These are phyloP conservation scores for Paecilomyces fulvus DNA, from an alignment of 2,329 filamentous ascomycete genomes.

Conservation along the genomic window DNA sequence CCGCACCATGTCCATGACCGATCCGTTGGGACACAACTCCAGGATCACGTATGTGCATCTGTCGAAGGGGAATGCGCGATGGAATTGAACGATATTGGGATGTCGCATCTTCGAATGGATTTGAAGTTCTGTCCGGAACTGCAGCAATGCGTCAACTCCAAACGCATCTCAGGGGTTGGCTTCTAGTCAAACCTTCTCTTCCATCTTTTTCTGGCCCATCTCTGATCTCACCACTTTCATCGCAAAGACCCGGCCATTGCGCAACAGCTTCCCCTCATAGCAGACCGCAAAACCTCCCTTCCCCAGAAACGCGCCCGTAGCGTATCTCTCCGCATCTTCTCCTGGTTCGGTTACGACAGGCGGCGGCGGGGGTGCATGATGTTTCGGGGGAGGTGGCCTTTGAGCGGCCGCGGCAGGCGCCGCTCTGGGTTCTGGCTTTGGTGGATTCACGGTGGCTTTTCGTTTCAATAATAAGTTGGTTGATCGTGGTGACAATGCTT, in stretches of 20 bases:
- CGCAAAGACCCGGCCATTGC: constrained; percentile 38
- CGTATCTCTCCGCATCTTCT: constrained; percentile 36
- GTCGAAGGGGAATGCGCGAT: constrained; percentile 84
- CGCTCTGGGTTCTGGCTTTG: constrained; percentile 29
- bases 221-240: constrained; percentile 45
- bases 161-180: not conserved
- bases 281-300: constrained; percentile 45
- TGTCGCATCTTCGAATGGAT: constrained; percentile 98
- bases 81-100: constrained; percentile 90
- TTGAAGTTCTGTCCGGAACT: constrained; percentile 77
- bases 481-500: constrained; percentile 41
- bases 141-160: constrained; percentile 8
- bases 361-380: constrained; percentile 39
- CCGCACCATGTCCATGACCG: constrained; percentile 96
- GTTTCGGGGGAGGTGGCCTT: constrained; percentile 30
- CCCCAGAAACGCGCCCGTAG: constrained; percentile 38
- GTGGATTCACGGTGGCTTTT: constrained; percentile 30
- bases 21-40: constrained; percentile 90
- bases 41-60: constrained; percentile 88
- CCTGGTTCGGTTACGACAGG: constrained; percentile 37
- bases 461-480: constrained; percentile 39
- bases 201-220: constrained; percentile 44
- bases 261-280: constrained; percentile 38
- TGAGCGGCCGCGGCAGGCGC: constrained; percentile 18
- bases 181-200: constrained; percentile 35